Conservation (phyloP, 1,139 yeast species). For the Hansenula anomala region DNA sequence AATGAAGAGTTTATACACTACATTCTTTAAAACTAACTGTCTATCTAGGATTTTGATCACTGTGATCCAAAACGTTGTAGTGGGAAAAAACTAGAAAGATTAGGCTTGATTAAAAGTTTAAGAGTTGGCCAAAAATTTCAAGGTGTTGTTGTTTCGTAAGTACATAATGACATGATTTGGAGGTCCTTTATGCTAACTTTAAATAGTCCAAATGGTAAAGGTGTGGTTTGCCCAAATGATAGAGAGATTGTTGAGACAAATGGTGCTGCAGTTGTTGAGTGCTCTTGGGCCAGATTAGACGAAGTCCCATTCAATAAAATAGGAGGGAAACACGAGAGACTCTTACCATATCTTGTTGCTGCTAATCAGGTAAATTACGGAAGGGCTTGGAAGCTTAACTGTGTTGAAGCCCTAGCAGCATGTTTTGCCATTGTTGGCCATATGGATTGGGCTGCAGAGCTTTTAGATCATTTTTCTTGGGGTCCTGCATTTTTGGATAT, state of each 20-base stretch:
- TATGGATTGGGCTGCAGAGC: conserved; percentile 78
- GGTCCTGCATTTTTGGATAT: conserved; percentile 82
- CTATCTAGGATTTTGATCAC: conserved; percentile 70
- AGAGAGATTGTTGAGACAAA: conserved; percentile 64
- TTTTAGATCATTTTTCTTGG: conserved; percentile 84
- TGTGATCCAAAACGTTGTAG: conserved; percentile 98
- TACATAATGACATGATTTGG: neutral
- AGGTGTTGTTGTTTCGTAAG: conserved; percentile 76
- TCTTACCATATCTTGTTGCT: conserved; percentile 89
- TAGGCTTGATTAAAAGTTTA: conserved; percentile 75
- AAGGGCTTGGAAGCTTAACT: conserved; percentile 90
- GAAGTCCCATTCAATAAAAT: conserved; percentile 92
- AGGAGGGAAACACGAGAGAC: conserved; percentile 86
- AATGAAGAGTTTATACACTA: too few relatives aligned
- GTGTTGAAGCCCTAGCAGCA: conserved; percentile 97
- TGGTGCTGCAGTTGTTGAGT: conserved; percentile 97
- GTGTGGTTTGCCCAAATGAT: conserved; percentile 90
- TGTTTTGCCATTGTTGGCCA: conserved; percentile 94
- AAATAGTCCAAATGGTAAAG: conserved; percentile 71
- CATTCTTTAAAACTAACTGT: neutral
- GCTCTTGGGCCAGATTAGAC: conserved; percentile 96
- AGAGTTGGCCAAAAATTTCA: conserved; percentile 88
- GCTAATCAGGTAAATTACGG: conserved; percentile 98
- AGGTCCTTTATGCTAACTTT: neutral
- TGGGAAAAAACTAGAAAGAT: conserved; percentile 87